Conservation (phyloP, 2,329 filamentous ascomycete species). For the Colletotrichum noveboracense region DNA sequence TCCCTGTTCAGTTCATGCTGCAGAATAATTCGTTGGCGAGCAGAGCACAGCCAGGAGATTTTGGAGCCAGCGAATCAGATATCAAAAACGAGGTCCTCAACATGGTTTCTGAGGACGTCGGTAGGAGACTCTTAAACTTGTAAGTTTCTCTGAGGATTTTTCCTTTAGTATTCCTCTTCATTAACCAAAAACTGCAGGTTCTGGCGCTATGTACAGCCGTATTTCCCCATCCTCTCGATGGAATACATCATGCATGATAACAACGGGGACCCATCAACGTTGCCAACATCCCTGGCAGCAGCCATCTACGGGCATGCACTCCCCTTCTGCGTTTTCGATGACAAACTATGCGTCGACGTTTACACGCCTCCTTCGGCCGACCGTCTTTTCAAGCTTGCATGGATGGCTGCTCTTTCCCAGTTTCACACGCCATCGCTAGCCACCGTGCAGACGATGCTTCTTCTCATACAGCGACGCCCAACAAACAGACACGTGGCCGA, state of each 20-base stretch:
- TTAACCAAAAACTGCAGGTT: neutral
- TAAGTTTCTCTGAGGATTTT: neutral
- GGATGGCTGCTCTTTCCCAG: neutral
- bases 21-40: conserved; percentile 5
- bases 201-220: conserved; percentile 10
- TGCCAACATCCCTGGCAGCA: neutral
- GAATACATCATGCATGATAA: neutral
- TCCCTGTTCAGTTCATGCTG: conserved; percentile 10
- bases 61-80: neutral
- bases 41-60: neutral
- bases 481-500: conserved; percentile 13
- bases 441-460: conserved; percentile 6
- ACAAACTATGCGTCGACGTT: conserved; percentile 1
- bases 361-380: conserved; percentile 5
- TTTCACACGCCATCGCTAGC: conserved; percentile 8
- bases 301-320: conserved; percentile 8
- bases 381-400: conserved; percentile 3
- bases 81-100: neutral
- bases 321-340: conserved; percentile 7
- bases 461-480: conserved; percentile 9
- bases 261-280: neutral
- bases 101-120: conserved; percentile 1
- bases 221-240: neutral
- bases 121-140: neutral
- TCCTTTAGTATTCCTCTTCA: accelerated